Evolutionary conservation across 1,139 yeast species (phyloP), one percentile per base, ranked within the genome.

Genomic region (Waltiozyma solani): DNA sequence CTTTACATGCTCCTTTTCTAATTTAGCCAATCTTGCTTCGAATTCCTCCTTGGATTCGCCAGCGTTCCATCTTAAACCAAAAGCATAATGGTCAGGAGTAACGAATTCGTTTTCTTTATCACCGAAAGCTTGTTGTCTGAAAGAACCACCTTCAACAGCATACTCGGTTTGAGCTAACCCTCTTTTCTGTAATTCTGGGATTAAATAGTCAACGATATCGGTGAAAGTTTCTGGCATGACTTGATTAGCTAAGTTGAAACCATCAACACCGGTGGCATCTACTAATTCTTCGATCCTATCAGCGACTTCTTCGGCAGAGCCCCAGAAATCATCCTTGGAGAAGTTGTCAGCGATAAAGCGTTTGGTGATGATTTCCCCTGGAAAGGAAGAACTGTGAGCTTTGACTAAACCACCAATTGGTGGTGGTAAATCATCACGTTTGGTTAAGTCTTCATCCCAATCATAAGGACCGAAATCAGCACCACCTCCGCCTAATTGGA

Each of bases 401-500:
- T 26, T 26, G 11, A 26, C 30, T n/a, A 30, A 18, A 8, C 35
- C 34, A 9, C 4, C 22, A 9, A 18, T 3, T 29, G 40, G 43
- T 13, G 49, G 33, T 13, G 34, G 40, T 21, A 41, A 61, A 23
- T 55, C 53, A 1, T 53, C 58, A 20, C 53, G 59, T 24, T 40
- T 18, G 11, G 49, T 40, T 25, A 56, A 39, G 19, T 56, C 59
- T 34, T 58, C 58, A 34, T 58, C 60, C 34, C 50, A 52, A 11
- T 37, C 52, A 36, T 48, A 54, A 25, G 49, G 45, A 32, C 52
- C 47, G 22, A 58, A 42, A 34, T 58, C 61, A 13, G 55, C 48
- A 2, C 62, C 62, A 4, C 57, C 48, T 56, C 62, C 58, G 19
- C 63, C 63, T 40, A 63, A 59, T 27, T 61, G 49, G 1, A 65